Evolutionary conservation across 1,284 basidiomycete species (phyloP), one percentile per base, ranked within the genome.

Genomic region (Cystobasidium slooffiae): DNA sequence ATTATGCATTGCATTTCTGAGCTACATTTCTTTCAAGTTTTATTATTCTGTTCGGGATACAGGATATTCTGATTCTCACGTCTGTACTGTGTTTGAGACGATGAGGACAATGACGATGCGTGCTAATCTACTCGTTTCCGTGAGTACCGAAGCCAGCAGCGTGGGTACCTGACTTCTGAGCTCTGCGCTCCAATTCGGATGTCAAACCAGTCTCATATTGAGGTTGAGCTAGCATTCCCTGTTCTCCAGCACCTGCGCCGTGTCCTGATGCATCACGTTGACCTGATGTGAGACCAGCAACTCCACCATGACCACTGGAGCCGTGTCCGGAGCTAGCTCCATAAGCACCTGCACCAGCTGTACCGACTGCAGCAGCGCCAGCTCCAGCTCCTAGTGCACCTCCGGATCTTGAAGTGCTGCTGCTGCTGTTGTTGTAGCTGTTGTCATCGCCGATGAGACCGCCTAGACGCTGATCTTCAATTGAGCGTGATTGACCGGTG

Each of bases 81-180:
- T 31, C 31, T 5, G n/a, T n/a, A n/a, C n/a, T n/a, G n/a, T n/a
- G n/a, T n/a, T n/a, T n/a, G n/a, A n/a, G n/a, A n/a, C 31, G 31
- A 31, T 31, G 31, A 31, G 31, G 2, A n/a, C n/a, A n/a, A 31
- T 31, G 31, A 31, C 31, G 31, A 31, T 31, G 31, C 31, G n/a
- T n/a, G 31, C 31, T 31, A 43, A 22, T 43, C 22, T 66, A 66
- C 39, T 66, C 49, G 47, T 52, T 66, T 55, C 70, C 70, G 7
- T 63, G 70, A 44, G 51, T 56, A 39, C 70, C 70, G 39, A 66
- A 66, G 1, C 70, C 70, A 73, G 70, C 47, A 66, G 70, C 70
- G 61, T 73, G 70, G 7, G 70, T 73, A 47, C 70, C 70, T 8
- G 62, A 20, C 55, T 73, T 63, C 20, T 56, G 62, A 22, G 70